Evolutionary conservation across 495 filamentous ascomycete genomes (phyloP), one percentile per base, ranked within the genome.

Genomic region (Pyronema domesticum): DNA sequence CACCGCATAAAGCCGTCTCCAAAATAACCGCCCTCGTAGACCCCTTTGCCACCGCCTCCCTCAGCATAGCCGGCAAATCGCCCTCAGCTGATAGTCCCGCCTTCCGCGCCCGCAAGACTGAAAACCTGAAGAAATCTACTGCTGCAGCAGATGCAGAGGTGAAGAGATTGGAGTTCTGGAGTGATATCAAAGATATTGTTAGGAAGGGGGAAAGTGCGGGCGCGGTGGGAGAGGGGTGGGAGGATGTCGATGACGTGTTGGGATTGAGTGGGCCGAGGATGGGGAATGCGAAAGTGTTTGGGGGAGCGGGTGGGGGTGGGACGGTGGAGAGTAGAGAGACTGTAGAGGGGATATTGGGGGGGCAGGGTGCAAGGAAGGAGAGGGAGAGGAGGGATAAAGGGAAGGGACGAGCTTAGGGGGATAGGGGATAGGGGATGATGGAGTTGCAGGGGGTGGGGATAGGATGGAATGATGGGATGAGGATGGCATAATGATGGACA

Each of bases 161-260:
- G 35, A 74, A 75, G 58, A 72, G 68, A 55, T 68, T 86, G 18
- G 80, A 85, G 59, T 87, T 79, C 63, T 87, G 83, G 83, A 81
- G 77, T 58, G 83, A 87, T 56, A 74, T 84, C 57, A 81, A 78
- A 55, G 74, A 68, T 37, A 74, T 83, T 66, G 76, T 74, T 1
- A n/a, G 42, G 42, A 45, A 8, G 13, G 52, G 52, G 11, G 52
- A 54, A 19, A 46, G 40, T 15, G 40, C 42, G 10, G 52, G 46
- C 3, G 35, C 10, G n/a, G 35, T 42, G 7, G 35, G 14, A 42
- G 36, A 53, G 14, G 47, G 47, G 36, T 50, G 47, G 47, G 17
- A 36, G 13, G 30, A 36, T 34, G 5, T 30, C 23, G 39, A 43
- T 13, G 6, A 6, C 3, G 13, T 2, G 6, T n/a, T 54, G 23